Evolutionary conservation across 345 rosid genomes (phyloP).

Genomic region (Hypericum androsaemum): DNA sequence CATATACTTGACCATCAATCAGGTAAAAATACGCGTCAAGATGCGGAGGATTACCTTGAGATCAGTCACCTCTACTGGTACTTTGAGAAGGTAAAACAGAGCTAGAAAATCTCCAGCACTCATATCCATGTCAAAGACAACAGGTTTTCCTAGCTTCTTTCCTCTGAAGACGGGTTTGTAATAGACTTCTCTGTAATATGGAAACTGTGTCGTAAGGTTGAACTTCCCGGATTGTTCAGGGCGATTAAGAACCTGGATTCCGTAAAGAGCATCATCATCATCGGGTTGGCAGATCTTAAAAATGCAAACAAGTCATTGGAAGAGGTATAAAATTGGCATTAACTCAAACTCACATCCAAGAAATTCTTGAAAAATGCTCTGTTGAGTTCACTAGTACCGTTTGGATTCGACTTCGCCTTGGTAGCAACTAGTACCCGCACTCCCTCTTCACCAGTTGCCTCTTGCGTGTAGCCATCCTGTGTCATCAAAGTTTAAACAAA

Average conservation of each 20-base stretch:
- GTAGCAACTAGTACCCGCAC: conserved; percentile 1
- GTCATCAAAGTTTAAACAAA: too few species aligned
- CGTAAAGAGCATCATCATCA: not conserved
- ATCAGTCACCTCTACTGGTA: conserved; percentile 2
- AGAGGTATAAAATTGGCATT: too few species aligned
- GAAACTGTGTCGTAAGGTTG: conserved; percentile 31
- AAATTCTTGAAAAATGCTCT: conserved; percentile 2
- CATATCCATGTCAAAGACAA: conserved; percentile 12
- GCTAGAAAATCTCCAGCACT: conserved; percentile 8
- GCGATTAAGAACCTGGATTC: conserved; percentile 2
- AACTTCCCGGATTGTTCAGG: conserved; percentile 16
- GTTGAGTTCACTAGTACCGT: not conserved
- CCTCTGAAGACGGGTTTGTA: not conserved
- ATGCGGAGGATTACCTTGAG: conserved; percentile 5
- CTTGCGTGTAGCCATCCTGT: conserved; percentile 6
- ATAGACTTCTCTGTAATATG: not conserved
- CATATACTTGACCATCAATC: too few species aligned
- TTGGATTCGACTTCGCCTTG: not conserved
- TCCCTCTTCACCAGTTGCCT: not conserved
- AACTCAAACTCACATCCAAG: conserved; percentile 2
- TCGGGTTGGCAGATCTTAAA: not conserved
- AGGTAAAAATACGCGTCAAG: not conserved
- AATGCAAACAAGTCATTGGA: not conserved
- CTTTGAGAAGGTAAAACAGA: conserved; percentile 6
- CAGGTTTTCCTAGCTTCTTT: not conserved